These are phyloP conservation scores for Phytophthora nicotianae DNA, from an alignment of 352 stramenopile genomes.

Conservation along the genomic window DNA sequence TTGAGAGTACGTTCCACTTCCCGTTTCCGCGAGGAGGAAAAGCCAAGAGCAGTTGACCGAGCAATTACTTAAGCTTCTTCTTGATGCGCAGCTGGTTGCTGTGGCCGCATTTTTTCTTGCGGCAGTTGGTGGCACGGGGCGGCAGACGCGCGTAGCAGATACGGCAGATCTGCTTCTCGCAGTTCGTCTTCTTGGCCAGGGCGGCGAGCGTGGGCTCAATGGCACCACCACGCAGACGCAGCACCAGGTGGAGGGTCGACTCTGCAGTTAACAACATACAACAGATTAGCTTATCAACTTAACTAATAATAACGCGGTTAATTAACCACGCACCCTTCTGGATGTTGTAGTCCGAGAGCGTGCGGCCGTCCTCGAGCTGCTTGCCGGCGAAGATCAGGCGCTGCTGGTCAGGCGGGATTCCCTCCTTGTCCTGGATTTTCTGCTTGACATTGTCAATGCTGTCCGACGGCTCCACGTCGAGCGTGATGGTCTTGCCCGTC, in stretches of 20 bases:
- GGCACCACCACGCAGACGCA: constrained; percentile 93
- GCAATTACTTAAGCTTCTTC: constrained; percentile 99
- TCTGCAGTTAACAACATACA: constrained; percentile 48
- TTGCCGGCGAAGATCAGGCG: constrained; percentile 99
- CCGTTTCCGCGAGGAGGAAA: constrained; percentile 15
- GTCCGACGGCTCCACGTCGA: constrained; percentile 97
- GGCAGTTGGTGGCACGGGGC: constrained; percentile 99
- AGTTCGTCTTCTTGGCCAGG: constrained; percentile 99
- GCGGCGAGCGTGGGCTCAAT: constrained; percentile 97
- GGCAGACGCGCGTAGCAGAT: constrained; percentile 99
- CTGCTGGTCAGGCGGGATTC: constrained; percentile 99
- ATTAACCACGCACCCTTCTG: constrained; percentile 70
- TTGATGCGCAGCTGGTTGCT: constrained; percentile 99
- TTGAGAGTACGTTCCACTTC: constrained; percentile 24
- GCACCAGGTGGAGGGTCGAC: constrained; percentile 96
- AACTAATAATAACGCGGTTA: not conserved
- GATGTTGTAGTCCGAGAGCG: constrained; percentile 95
- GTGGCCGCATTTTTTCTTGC: constrained; percentile 99
- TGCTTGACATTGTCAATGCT: constrained; percentile 99
- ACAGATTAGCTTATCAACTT: constrained; percentile 4
- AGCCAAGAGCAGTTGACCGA: constrained; percentile 6
- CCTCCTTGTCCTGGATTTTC: constrained; percentile 99
- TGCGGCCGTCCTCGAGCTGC: constrained; percentile 97
- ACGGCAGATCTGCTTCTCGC: constrained; percentile 99
- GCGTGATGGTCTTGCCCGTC: constrained; percentile 96